phyloP scores from a whole-genome alignment of 2,329 filamentous ascomycete species.

The Pestalotiopsis sp. region DNA sequence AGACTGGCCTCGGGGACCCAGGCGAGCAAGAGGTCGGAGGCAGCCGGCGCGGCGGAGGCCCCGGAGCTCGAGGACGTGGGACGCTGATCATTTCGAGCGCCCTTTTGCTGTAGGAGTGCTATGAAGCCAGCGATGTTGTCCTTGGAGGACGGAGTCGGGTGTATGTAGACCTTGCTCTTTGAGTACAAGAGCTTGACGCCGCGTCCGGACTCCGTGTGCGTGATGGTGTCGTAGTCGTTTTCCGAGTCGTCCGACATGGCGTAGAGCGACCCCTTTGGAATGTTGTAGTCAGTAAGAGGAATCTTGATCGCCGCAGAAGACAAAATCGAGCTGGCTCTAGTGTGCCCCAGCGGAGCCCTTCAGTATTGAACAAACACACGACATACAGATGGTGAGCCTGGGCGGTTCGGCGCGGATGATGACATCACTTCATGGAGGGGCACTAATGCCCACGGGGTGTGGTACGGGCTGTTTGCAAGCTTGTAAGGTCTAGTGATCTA shows the following conservation, averaged over 20 bases:
- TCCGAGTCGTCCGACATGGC: conserved; percentile 97
- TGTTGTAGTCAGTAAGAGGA: background rate
- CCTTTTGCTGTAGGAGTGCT: conserved; percentile 89
- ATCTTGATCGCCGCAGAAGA: background rate
- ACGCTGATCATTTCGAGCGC: conserved; percentile 37
- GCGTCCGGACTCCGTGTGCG: conserved; percentile 72
- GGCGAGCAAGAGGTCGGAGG: conserved; percentile 80
- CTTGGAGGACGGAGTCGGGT: conserved; percentile 88
- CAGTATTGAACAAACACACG: background rate
- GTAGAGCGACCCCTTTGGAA: conserved; percentile 62
- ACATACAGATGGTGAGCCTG: conserved; percentile 9
- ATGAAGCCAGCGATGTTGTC: conserved; percentile 97
- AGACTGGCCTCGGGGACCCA: conserved; percentile 92
- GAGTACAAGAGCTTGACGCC: conserved; percentile 94
- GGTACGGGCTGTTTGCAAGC: background rate
- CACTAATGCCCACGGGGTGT: background rate
- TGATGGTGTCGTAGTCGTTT: conserved; percentile 91
- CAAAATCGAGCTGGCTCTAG: background rate
- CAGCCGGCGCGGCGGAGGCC: conserved; percentile 45
- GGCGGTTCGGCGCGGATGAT: conserved; percentile 2
- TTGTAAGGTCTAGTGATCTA: background rate
- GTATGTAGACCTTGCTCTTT: conserved; percentile 99
- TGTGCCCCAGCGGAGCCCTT: background rate
- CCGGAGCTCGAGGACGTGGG: conserved; percentile 47
- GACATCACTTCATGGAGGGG: conserved; percentile 13